Percentiles rank a stretch among this genome's conserved stretches.
phyloP scores from a whole-genome alignment of 106 monocot genomes.

The Cymbidium sinense region DNA sequence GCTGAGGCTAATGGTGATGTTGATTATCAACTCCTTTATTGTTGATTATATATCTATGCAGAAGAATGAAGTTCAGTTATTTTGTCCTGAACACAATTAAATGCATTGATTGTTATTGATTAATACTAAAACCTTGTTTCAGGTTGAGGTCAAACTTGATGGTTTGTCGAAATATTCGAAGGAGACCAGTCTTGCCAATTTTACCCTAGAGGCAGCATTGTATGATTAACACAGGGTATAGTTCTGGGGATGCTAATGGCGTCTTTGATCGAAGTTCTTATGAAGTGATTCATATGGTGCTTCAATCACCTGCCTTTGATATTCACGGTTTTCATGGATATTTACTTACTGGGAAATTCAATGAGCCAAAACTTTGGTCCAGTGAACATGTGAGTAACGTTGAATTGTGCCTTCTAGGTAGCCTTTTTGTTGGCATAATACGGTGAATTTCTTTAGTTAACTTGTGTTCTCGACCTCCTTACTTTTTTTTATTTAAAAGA shows the following conservation, averaged over 20 bases:
- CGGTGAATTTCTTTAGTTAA: background rate
- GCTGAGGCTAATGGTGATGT: background rate
- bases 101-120: background rate
- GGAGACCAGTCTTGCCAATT: conserved; percentile 29
- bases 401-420: background rate
- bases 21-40: background rate
- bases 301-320: conserved; percentile 21
- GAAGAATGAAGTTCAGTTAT: background rate
- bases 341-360: conserved; percentile 57
- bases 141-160: conserved; percentile 95
- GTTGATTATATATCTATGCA: background rate
- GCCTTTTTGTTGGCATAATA: background rate
- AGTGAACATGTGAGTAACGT: conserved; percentile 69
- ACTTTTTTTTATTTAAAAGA: background rate
- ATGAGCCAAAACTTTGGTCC: conserved; percentile 91
- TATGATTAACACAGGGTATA: conserved; percentile 51
- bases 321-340: conserved; percentile 62
- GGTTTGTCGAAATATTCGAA: conserved; percentile 22
- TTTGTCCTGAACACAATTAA: background rate
- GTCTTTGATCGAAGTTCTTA: conserved; percentile 20
- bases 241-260: conserved; percentile 7
- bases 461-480: background rate
- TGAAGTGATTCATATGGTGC: conserved; percentile 40
- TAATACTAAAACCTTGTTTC: background rate
- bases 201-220: conserved; percentile 63